Evolutionary conservation across 768 basidiomycete species (phyloP).

Genomic region (Dentipellis sp.): DNA sequence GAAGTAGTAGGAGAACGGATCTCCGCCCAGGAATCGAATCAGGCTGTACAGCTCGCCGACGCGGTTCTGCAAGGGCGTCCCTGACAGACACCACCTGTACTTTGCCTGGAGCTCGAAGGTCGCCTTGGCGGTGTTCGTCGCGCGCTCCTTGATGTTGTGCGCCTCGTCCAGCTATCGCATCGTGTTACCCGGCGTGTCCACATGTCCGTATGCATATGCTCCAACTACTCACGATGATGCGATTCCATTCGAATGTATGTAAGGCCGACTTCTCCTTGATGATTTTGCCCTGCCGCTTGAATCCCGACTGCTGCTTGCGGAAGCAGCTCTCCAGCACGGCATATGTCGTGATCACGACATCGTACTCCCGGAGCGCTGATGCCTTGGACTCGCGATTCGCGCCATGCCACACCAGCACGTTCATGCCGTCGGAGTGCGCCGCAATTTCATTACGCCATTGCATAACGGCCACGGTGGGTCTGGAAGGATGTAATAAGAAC

Average conservation of each 20-base stretch:
- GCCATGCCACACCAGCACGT: conserved; percentile 92
- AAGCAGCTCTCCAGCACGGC: conserved; percentile 87
- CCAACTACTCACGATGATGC: conserved; percentile 50
- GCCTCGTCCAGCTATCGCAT: conserved; percentile 76
- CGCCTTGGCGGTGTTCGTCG: conserved; percentile 95
- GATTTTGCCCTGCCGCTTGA: conserved; percentile 75
- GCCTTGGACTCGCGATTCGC: conserved; percentile 55
- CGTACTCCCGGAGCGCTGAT: conserved; percentile 69
- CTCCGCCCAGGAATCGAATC: conserved; percentile 85
- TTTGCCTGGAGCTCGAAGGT: conserved; percentile 78
- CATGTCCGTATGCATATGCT: conserved; percentile 1
- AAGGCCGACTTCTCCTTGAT: conserved; percentile 84
- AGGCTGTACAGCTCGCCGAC: conserved; percentile 99
- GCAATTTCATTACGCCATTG: conserved; percentile 95
- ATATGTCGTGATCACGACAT: conserved; percentile 85
- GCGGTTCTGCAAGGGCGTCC: conserved; percentile 93
- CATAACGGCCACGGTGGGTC: conserved; percentile 45
- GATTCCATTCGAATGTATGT: conserved; percentile 79
- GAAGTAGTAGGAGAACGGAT: conserved; percentile 88
- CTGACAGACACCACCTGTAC: conserved; percentile 92
- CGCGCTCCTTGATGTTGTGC: conserved; percentile 95
- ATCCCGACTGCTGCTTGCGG: conserved; percentile 88
- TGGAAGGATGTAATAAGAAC: conserved; percentile 14
- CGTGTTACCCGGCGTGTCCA: not conserved
- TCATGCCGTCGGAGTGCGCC: conserved; percentile 74